Base-by-base conservation (phyloP, 805 yeast genomes). In the Kuraishia cidri region DNA sequence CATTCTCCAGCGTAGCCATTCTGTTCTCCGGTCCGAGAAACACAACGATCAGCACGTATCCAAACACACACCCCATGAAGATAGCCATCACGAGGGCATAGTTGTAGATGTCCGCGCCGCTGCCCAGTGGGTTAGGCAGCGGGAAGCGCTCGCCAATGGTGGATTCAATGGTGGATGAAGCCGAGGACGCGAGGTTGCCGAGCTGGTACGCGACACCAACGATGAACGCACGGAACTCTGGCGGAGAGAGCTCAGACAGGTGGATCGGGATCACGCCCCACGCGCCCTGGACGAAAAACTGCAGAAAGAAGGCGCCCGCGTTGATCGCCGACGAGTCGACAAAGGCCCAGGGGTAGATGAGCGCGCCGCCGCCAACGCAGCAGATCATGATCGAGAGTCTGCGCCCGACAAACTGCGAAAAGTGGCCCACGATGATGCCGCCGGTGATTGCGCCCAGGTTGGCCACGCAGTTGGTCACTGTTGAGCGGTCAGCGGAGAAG, bases 71-170 rank as follows among this genome's bases (percentile, higher is more conserved):
- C 17, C 78, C 82, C 65, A 75, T 73, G 48, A 79, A 72, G 31
- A 76, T 73, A 22, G 77, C 67, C 85, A 79, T 78, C 31, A 76
- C 83, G 44, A 68, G 70, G n/a, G 79, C 80, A 52, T 80, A 81
- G 48, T 80, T 65, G 46, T 64, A 72, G 17, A 43, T 30, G 4
- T 14, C 21, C 3, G 14, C 28, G 3, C 37, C 33, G 11, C 66
- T 70, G 2, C 35, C 35, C 12, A 49, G 45, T 26, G 56, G 47
- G 29, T 40, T 45, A 7, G 34, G 45, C 20, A 77, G 44, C 3
- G 85, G 86, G 62, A 76, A 81, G 32, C 60, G 54, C 21, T 62
- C 64, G 18, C 87, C 80, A 27, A 76, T 56, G n/a, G 64, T 60
- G 3, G 84, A 60, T 52, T 79, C 85, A 39, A 79, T 79, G 5